phyloP scores from a whole-genome alignment of 176 grass and related monocot species.

The Saccharum officinarum region DNA sequence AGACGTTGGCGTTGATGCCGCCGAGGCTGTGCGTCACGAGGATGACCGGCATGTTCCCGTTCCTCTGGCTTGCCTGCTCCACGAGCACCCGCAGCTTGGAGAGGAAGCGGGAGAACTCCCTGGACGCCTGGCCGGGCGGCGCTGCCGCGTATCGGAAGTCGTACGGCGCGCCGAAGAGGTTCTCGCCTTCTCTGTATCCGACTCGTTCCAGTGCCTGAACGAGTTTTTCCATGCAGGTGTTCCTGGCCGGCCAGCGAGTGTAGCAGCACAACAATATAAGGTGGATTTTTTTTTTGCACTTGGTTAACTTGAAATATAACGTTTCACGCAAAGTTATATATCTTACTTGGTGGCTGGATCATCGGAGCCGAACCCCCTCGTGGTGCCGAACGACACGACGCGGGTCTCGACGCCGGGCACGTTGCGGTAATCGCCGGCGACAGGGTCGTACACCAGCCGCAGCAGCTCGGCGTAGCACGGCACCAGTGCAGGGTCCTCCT shows the following conservation, averaged over 20 bases:
- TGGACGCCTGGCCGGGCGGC: slow-evolving; percentile 18
- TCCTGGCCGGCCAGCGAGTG: background rate
- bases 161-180: slow-evolving; percentile 51
- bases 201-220: slow-evolving; percentile 6
- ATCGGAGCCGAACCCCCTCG: background rate
- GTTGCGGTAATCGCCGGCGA: slow-evolving; percentile 11
- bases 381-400: background rate
- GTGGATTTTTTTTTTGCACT: no score
- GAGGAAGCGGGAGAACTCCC: background rate
- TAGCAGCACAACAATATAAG: background rate
- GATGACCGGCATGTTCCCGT: background rate
- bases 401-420: background rate
- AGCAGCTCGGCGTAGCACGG: slow-evolving; percentile 10
- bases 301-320: no score
- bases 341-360: background rate
- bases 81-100: background rate
- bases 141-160: slow-evolving; percentile 46
- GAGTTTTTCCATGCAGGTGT: background rate
- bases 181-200: slow-evolving; percentile 39
- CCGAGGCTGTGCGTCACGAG: slow-evolving; percentile 30
- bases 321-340: background rate
- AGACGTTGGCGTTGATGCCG: slow-evolving; percentile 24
- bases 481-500: background rate
- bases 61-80: slow-evolving; percentile 10
- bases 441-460: background rate